phyloP scores from a whole-genome alignment of 495 filamentous ascomycete species.

The Cairneyella variabilis region DNA sequence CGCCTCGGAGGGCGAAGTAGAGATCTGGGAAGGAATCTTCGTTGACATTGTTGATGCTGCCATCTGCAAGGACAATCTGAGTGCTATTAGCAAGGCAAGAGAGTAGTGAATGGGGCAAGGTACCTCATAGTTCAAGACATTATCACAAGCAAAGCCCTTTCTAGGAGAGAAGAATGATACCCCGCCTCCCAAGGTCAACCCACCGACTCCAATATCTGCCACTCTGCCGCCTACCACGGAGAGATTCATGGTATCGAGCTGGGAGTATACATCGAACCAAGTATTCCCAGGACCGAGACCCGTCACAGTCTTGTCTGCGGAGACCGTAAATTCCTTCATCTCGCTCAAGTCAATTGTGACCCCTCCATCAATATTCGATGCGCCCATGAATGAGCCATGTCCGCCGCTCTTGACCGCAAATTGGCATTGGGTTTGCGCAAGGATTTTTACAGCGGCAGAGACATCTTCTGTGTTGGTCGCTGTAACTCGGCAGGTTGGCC shows the following conservation, averaged over 20 bases:
- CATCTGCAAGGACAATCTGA: slow-evolving; percentile 46
- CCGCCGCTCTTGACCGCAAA: slow-evolving; percentile 53
- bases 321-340: slow-evolving; percentile 39
- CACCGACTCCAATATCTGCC: slow-evolving; percentile 26
- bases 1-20: slow-evolving; percentile 52
- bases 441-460: too few relatives aligned
- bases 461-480: too few relatives aligned
- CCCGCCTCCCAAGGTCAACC: slow-evolving; percentile 28
- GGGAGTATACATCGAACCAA: slow-evolving; percentile 53
- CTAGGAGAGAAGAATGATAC: slow-evolving; percentile 41
- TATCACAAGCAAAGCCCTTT: slow-evolving; percentile 45
- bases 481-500: too few relatives aligned
- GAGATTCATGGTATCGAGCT: slow-evolving; percentile 41
- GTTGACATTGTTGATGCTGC: slow-evolving; percentile 36
- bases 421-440: slow-evolving; percentile 31
- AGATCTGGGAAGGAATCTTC: slow-evolving; percentile 40
- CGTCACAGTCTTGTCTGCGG: slow-evolving; percentile 30
- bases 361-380: slow-evolving; percentile 44
- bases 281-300: slow-evolving; percentile 40
- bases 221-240: slow-evolving; percentile 40
- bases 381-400: slow-evolving; percentile 45
- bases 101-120: slow-evolving; percentile 16
- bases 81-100: not conserved
- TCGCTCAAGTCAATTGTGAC: slow-evolving; percentile 52
- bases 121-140: slow-evolving; percentile 42